These are phyloP conservation scores for Tetramitus jugosus DNA, from an alignment of 208 protist species.

Conservation along the genomic window DNA sequence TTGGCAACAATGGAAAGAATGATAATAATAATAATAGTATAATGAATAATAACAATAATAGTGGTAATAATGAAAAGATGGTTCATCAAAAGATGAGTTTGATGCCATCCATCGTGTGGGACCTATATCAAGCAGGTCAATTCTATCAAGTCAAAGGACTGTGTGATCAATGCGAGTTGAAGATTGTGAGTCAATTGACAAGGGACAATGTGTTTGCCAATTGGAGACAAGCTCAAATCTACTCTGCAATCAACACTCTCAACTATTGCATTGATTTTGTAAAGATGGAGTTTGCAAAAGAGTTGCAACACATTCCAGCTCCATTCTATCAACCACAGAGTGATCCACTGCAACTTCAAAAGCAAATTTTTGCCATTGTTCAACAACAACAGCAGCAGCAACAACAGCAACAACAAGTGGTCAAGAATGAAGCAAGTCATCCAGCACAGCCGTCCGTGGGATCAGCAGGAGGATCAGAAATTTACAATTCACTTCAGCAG, in stretches of 20 bases:
- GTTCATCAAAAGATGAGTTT: not conserved
- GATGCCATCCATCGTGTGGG: not conserved
- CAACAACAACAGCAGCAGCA: not conserved
- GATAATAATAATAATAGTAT: no score
- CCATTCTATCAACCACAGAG: not conserved
- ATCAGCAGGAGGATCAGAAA: not conserved
- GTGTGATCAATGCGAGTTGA: not conserved
- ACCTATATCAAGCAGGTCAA: constrained; percentile 5
- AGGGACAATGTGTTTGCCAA: not conserved
- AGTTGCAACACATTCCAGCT: no score
- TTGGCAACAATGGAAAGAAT: no score
- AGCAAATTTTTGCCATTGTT: not conserved
- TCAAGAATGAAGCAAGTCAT: not conserved
- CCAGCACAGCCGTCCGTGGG: not conserved
- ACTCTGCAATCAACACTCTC: not conserved
- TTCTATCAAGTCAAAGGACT: constrained; percentile 10
- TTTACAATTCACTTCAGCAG: not conserved
- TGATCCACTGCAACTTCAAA: no score
- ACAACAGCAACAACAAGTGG: not conserved
- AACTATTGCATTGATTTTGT: not conserved
- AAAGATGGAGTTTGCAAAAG: not conserved
- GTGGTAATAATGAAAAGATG: no score
- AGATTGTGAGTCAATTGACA: not conserved
- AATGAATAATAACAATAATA: no score
- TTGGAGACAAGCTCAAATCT: not conserved